phyloP scores from a whole-genome alignment of 495 filamentous ascomycete genomes.

The Hypoxylon subgilvum region DNA sequence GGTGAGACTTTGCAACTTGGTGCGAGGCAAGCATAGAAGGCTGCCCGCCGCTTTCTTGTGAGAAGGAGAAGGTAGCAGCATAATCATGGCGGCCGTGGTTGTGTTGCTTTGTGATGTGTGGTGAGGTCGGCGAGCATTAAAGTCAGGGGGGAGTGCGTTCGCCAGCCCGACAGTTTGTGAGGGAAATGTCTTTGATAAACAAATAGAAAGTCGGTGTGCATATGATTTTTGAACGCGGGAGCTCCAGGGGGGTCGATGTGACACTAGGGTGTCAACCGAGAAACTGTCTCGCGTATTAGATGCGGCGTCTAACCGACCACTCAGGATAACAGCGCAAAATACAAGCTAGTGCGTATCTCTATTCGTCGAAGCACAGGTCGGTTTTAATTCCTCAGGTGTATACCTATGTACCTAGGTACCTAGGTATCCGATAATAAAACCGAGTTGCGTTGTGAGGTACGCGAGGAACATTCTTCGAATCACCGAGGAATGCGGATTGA shows the following conservation, averaged over 20 bases:
- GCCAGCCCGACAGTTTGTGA: conserved; percentile 29
- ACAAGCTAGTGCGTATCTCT: too few species aligned
- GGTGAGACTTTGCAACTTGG: conserved; percentile 35
- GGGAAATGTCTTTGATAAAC: conserved; percentile 26
- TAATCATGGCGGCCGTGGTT: conserved; percentile 27
- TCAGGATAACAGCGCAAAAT: conserved; percentile 8
- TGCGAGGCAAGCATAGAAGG: conserved; percentile 24
- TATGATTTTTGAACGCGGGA: conserved; percentile 34
- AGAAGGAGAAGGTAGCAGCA: conserved; percentile 19
- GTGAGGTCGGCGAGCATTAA: conserved; percentile 35
- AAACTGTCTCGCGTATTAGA: conserved; percentile 33
- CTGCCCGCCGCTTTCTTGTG: conserved; percentile 27
- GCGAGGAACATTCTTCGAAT: conserved; percentile 18
- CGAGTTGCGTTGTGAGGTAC: conserved; percentile 12
- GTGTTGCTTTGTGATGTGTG: conserved; percentile 31
- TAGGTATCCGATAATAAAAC: conserved; percentile 12
- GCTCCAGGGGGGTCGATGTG: conserved; percentile 31
- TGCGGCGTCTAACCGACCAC: conserved; percentile 34
- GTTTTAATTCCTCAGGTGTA: conserved; percentile 29
- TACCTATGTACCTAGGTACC: conserved; percentile 24
- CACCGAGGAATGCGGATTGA: conserved; percentile 5
- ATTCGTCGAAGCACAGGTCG: conserved; percentile 12
- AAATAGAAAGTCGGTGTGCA: conserved; percentile 39
- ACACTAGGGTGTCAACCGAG: conserved; percentile 37
- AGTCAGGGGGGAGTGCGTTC: conserved; percentile 25